Base-by-base conservation (phyloP, 1,284 basidiomycete genomes). In the Cystobasidium pallidum region DNA sequence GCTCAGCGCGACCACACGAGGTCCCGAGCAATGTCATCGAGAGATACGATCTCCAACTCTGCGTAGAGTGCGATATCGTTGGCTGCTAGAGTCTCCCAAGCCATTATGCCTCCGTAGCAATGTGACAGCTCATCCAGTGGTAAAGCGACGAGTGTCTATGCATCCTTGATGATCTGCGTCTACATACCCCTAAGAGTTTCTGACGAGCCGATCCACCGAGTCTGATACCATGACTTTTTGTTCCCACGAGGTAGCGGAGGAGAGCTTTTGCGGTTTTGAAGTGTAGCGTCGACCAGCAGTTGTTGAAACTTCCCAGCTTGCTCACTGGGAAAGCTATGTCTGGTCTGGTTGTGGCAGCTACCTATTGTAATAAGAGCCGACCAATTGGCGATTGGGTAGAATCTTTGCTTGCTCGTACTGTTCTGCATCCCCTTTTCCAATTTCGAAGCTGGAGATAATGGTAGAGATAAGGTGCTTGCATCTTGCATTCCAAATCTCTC, bases 1-100 rank as follows among this genome's bases (percentile, higher is more conserved):
- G 21, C 28, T 10, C 6, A 30, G 11, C 51, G 39, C 36, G 34
- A 8, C 83, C 82, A 85, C 0, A 81, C 32, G 1, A 79, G 75
- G 67, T 85, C 82, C 34, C 77, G 76, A 1, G 76, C 78, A 0
- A 81, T 85, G 81, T 87, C 87, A 84, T 77, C 73, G 36, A 80
- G n/a, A n/a, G n/a, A n/a, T n/a, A n/a, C n/a, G n/a, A n/a, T n/a
- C n/a, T n/a, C n/a, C n/a, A n/a, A n/a, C n/a, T n/a, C n/a, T n/a
- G n/a, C n/a, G n/a, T n/a, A n/a, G n/a, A n/a, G n/a, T n/a, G n/a
- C n/a, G n/a, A n/a, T n/a, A n/a, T n/a, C n/a, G n/a, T n/a, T n/a
- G n/a, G n/a, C n/a, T n/a, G n/a, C n/a, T n/a, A n/a, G n/a, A n/a
- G n/a, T n/a, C n/a, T n/a, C n/a, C n/a, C n/a, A n/a, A n/a, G n/a